A percentile compares a stretch with the other conserved stretches of the same genome.
phyloP scores from a whole-genome alignment of 176 grass and related monocot species.

The Avena eriantha region DNA sequence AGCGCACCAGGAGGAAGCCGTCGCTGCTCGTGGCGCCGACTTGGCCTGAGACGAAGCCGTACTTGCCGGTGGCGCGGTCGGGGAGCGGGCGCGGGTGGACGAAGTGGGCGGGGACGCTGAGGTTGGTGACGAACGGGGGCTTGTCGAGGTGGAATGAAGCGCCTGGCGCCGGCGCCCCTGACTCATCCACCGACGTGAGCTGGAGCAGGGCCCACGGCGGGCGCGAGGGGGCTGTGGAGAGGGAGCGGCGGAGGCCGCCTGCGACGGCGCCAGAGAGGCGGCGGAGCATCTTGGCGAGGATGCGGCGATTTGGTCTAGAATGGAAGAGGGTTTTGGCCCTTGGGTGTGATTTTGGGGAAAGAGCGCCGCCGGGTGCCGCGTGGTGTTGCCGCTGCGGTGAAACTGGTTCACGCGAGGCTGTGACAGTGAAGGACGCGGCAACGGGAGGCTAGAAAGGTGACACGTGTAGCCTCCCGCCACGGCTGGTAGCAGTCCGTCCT shows the following conservation, averaged over 20 bases:
- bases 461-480: too few species aligned
- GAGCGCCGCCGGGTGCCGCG: not conserved
- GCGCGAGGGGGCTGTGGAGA: not conserved
- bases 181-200: not conserved
- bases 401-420: not conserved
- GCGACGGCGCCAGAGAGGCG: not conserved
- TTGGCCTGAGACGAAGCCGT: not conserved
- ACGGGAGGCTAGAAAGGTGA: too few species aligned
- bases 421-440: too few species aligned
- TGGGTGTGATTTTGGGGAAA: not conserved
- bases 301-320: not conserved
- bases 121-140: not conserved
- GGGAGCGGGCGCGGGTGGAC: not conserved
- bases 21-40: not conserved
- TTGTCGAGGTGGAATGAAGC: not conserved
- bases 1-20: not conserved
- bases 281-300: not conserved
- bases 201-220: conserved; percentile 27
- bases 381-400: not conserved
- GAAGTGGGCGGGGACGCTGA: not conserved
- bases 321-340: not conserved
- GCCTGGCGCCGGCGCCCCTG: not conserved
- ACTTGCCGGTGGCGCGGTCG: not conserved
- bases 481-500: too few species aligned
- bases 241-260: not conserved